These are phyloP conservation scores for Aspergillus haitiensis DNA, from an alignment of 495 filamentous ascomycete genomes.

Conservation along the genomic window DNA sequence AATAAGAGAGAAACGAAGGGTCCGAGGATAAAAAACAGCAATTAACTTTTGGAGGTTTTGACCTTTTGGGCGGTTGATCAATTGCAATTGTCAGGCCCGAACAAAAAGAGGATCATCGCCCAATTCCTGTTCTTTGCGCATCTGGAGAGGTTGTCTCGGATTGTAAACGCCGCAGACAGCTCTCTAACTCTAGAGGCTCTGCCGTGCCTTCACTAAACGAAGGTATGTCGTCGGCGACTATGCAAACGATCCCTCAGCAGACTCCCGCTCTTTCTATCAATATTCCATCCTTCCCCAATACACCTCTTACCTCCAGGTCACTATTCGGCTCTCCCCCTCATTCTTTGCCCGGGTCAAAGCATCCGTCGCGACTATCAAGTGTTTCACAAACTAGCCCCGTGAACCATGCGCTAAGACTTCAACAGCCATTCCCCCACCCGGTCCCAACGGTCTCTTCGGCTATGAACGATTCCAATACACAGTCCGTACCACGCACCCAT, in stretches of 20 bases:
- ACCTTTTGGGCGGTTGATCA: slow-evolving; percentile 14
- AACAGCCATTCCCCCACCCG: slow-evolving; percentile 33
- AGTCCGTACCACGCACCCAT: slow-evolving; percentile 39
- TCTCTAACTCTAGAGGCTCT: slow-evolving; percentile 23
- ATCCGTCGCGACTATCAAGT: slow-evolving; percentile 25
- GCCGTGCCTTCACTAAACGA: slow-evolving; percentile 29
- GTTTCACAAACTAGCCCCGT: slow-evolving; percentile 4
- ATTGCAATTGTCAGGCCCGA: slow-evolving; percentile 22
- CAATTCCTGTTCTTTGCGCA: slow-evolving; percentile 37
- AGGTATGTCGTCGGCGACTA: slow-evolving; percentile 27
- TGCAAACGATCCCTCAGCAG: slow-evolving; percentile 16
- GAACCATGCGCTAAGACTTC: slow-evolving; percentile 29
- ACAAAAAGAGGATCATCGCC: slow-evolving; percentile 36
- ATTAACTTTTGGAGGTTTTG: slow-evolving; percentile 6
- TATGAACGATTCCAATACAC: slow-evolving; percentile 46
- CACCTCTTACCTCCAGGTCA: slow-evolving; percentile 40
- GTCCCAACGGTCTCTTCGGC: slow-evolving; percentile 42
- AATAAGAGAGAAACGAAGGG: no score
- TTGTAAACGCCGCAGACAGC: slow-evolving; percentile 38
- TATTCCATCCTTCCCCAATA: slow-evolving; percentile 28
- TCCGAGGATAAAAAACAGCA: background rate
- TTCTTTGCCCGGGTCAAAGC: slow-evolving; percentile 51
- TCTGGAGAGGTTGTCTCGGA: slow-evolving; percentile 34
- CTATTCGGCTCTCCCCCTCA: slow-evolving; percentile 47
- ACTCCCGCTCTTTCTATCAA: slow-evolving; percentile 24